phyloP scores from a whole-genome alignment of 139 green algal species.

The Astrephomene gubernaculifera region DNA sequence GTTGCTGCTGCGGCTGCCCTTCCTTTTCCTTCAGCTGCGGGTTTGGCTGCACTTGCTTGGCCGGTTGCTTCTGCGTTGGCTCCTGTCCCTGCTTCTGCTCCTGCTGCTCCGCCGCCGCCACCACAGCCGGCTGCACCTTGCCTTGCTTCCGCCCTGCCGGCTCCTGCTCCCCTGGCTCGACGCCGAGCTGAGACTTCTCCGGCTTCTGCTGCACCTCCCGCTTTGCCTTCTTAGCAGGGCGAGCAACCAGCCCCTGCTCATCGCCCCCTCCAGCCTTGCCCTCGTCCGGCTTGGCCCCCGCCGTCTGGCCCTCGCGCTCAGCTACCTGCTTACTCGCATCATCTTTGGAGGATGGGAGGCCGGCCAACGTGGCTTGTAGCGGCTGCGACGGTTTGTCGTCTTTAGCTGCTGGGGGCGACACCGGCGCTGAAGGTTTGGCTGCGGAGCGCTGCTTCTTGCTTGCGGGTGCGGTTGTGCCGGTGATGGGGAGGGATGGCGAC shows the following conservation, averaged over 20 bases:
- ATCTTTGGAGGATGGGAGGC: too few species aligned
- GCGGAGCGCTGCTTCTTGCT: too few species aligned
- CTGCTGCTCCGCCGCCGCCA: neutral
- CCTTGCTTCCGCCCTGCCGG: neutral
- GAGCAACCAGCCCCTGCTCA: neutral
- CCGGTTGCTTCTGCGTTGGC: conserved; percentile 6
- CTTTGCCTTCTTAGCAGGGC: neutral
- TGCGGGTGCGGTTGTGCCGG: too few species aligned
- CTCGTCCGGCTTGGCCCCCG: neutral
- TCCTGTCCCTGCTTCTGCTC: neutral
- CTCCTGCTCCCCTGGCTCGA: neutral
- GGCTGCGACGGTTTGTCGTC: too few species aligned
- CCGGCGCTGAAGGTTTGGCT: too few species aligned
- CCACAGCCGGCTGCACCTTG: neutral
- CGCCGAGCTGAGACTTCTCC: neutral
- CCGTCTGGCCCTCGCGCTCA: neutral
- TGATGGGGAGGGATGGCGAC: too few species aligned
- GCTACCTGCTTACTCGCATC: too few species aligned
- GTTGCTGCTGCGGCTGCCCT: conserved; percentile 9
- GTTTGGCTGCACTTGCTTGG: neutral
- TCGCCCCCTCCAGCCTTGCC: neutral
- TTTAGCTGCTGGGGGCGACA: too few species aligned
- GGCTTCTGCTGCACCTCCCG: neutral
- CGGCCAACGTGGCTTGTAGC: too few species aligned
- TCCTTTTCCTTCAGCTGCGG: neutral